Evolutionary conservation across 225 moss, liverwort and hornwort species (phyloP), one percentile per base, ranked within the genome.

Genomic region (Lunularia cruciata): DNA sequence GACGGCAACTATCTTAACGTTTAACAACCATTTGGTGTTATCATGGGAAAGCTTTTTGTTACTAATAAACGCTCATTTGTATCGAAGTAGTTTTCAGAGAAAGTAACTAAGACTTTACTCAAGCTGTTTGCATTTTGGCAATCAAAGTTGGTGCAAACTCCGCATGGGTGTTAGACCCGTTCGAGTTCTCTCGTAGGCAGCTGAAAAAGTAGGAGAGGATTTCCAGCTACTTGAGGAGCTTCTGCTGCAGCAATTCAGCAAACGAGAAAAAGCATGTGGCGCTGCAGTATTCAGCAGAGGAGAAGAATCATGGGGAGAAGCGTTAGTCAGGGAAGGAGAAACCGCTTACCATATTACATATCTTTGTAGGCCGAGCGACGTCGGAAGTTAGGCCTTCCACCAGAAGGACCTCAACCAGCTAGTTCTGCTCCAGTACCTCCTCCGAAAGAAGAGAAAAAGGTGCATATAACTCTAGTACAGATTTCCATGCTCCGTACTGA

Each of bases 391-490:
- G 96, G 96, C 26, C 84, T 96, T 73, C 90, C 87, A 73, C 87
- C 92, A 74, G 96, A 96, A 86, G 92, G 84, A 5, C 88, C 88
- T 12, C 85, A 90, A 73, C 61, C 86, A 65, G 84, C 78, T 70
- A 86, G 80, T 72, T 82, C 90, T 66, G 75, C 78, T 20, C 73
- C 90, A 48, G 78, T 83, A 57, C 84, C 87, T 46, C 84, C 80
- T 60, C 63, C 79, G 6, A 86, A 89, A 78, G 96, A 89, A 78
- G 88, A 95, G 76, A 95, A 81, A 77, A 92, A 95, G 95, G 95
- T 28, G 12, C 56, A 19, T 53, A 13, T 54, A 20, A 57, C n/a
- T n/a, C n/a, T n/a, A n/a, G n/a, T n/a, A n/a, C n/a, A n/a, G n/a
- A n/a, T n/a, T n/a, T n/a, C n/a, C n/a, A n/a, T n/a, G n/a, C n/a